A percentile compares a stretch with the other conserved stretches of the same genome.
Conservation (phyloP, 2,329 filamentous ascomycete genomes). For the Teratosphaeria zuluensis region DNA sequence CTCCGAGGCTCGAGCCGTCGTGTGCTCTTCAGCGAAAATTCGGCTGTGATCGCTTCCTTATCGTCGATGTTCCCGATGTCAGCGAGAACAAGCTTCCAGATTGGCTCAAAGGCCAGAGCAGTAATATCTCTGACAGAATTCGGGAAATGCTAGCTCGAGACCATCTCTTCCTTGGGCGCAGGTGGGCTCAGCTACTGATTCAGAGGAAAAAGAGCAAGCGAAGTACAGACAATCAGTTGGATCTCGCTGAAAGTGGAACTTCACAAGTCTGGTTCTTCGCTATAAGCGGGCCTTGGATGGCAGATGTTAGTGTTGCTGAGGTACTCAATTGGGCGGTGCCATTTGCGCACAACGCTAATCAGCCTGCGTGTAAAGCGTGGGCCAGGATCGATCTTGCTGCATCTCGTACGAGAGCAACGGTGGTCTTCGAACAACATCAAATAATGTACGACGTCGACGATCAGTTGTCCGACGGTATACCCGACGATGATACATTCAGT, state of each 20-base stretch:
- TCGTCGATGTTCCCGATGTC: conserved; percentile 27
- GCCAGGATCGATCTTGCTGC: conserved; percentile 33
- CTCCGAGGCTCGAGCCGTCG: conserved; percentile 11
- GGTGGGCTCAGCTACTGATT: conserved; percentile 32
- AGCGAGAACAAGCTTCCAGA: conserved; percentile 7
- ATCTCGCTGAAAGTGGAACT: conserved; percentile 3
- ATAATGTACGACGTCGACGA: conserved; percentile 17
- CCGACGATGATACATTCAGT: conserved; percentile 27
- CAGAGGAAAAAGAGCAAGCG: conserved; percentile 24
- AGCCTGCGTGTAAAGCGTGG: conserved; percentile 33
- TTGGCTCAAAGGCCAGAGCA: conserved; percentile 10
- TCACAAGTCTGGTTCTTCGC: conserved; percentile 17
- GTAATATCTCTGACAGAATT: conserved; percentile 13
- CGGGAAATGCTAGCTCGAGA: conserved; percentile 26
- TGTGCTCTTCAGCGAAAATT: conserved; percentile 20
- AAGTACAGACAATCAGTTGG: neutral
- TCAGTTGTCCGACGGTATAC: conserved; percentile 10
- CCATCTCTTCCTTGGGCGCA: conserved; percentile 32
- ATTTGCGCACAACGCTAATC: conserved; percentile 24
- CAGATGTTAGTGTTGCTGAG: conserved; percentile 14
- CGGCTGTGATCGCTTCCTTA: conserved; percentile 33
- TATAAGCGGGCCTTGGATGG: conserved; percentile 9
- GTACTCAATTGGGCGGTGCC: conserved; percentile 34
- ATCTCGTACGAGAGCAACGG: conserved; percentile 30
- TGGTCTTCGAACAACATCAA: conserved; percentile 29